phyloP scores from a whole-genome alignment of 306 rosid species.

The Ormosia emarginata region DNA sequence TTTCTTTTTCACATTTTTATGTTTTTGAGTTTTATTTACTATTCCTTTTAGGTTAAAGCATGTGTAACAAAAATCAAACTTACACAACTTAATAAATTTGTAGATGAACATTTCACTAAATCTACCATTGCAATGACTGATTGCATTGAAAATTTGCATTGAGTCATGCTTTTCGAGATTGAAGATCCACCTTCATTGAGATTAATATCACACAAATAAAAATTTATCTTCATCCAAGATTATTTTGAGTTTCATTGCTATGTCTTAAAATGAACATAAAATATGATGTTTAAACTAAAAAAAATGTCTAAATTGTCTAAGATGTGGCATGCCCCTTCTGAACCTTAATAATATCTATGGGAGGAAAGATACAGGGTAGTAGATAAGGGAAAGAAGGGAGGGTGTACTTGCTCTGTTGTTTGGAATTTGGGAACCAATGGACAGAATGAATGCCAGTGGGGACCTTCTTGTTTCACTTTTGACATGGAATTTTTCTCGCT shows the following conservation, averaged over 20 bases:
- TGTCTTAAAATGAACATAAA: neutral
- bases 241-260: neutral
- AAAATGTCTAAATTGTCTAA: neutral
- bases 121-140: neutral
- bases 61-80: neutral
- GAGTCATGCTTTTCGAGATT: neutral
- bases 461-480: neutral
- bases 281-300: neutral
- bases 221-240: neutral
- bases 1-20: constrained; percentile 5
- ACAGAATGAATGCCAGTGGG: neutral
- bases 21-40: neutral
- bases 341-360: neutral
- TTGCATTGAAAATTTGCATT: neutral
- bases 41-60: neutral
- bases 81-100: neutral
- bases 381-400: neutral
- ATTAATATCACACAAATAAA: neutral
- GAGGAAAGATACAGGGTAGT: neutral
- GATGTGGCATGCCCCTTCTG: neutral
- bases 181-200: neutral
- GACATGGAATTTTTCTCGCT: neutral
- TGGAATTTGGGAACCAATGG: constrained; percentile 5
- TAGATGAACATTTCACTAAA: neutral
- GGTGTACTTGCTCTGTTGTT: neutral